phyloP scores from a whole-genome alignment of 805 yeast genomes.

The Barnettozyma populi region DNA sequence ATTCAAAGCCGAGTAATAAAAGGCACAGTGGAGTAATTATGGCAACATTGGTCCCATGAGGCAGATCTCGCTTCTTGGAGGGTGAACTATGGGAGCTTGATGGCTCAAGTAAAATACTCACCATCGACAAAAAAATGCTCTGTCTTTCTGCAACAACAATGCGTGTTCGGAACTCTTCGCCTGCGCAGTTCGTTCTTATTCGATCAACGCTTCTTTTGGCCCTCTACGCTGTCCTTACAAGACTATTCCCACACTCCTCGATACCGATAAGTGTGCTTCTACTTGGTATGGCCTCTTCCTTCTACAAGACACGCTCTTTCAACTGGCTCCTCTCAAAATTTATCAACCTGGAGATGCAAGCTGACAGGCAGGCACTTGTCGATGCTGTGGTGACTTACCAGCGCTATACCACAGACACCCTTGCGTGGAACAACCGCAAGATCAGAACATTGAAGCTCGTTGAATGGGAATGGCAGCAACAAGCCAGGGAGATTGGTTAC shows the following conservation, averaged over 20 bases:
- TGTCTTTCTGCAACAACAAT: neutral
- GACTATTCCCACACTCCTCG: constrained; percentile 21
- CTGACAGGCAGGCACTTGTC: constrained; percentile 25
- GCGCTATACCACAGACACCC: constrained; percentile 35
- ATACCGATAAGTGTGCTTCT: constrained; percentile 23
- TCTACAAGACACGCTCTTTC: constrained; percentile 20
- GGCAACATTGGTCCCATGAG: no score
- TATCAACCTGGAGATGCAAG: constrained; percentile 17
- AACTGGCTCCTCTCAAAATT: constrained; percentile 20
- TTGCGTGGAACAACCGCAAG: constrained; percentile 41
- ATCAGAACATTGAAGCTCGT: constrained; percentile 39
- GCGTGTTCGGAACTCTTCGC: neutral
- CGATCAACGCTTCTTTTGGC: constrained; percentile 27
- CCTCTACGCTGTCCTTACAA: constrained; percentile 21
- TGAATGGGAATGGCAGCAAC: constrained; percentile 50
- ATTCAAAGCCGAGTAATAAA: no score
- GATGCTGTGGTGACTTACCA: constrained; percentile 43
- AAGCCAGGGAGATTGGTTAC: constrained; percentile 51
- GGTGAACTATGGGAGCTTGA: no score
- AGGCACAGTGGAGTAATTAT: no score
- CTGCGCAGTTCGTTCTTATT: constrained; percentile 14
- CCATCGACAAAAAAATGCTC: no score
- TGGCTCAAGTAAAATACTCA: no score
- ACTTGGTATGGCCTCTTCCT: constrained; percentile 27
- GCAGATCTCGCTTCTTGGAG: no score